Evolutionary conservation across 306 rosid species (phyloP).

Genomic region (Hippophae rhamnoides): DNA sequence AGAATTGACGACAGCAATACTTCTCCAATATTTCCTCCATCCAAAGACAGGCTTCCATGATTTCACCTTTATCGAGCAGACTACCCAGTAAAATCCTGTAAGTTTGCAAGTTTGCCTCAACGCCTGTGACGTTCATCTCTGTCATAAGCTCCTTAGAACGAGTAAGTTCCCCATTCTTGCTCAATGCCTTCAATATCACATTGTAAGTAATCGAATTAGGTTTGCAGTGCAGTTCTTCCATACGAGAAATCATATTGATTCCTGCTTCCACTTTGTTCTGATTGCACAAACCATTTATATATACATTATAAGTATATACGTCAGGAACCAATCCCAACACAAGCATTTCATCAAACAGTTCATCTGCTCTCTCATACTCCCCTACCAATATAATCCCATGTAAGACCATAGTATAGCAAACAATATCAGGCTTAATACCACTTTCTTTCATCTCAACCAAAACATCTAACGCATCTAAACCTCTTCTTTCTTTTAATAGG

Average conservation of each 20-base stretch:
- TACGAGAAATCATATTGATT: slow-evolving; percentile 33
- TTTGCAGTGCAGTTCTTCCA: slow-evolving; percentile 62
- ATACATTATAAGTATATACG: slow-evolving; percentile 57
- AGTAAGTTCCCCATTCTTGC: slow-evolving; percentile 29
- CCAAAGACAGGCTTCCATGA: slow-evolving; percentile 42
- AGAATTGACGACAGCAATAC: slow-evolving; percentile 31
- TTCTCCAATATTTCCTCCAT: slow-evolving; percentile 59
- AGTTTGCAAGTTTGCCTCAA: slow-evolving; percentile 44
- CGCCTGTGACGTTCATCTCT: slow-evolving; percentile 46
- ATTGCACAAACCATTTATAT: slow-evolving; percentile 59
- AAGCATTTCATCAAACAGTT: slow-evolving; percentile 67
- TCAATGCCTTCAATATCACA: slow-evolving; percentile 42
- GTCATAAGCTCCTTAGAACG: slow-evolving; percentile 36
- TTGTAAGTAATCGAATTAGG: slow-evolving; percentile 66
- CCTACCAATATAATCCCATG: slow-evolving; percentile 38
- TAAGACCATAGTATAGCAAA: slow-evolving; percentile 70
- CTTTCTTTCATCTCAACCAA: slow-evolving; percentile 46
- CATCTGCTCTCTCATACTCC: slow-evolving; percentile 36
- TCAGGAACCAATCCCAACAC: slow-evolving; percentile 66
- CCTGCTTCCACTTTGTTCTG: slow-evolving; percentile 42
- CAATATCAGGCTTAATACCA: slow-evolving; percentile 60
- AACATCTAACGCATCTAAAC: slow-evolving; percentile 40
- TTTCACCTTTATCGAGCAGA: slow-evolving; percentile 38
- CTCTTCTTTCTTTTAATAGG: slow-evolving; percentile 46
- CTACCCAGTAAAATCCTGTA: slow-evolving; percentile 54